Conservation (phyloP, 371 early-diverging fungal genomes). For the Actinomortierella wolfii region DNA sequence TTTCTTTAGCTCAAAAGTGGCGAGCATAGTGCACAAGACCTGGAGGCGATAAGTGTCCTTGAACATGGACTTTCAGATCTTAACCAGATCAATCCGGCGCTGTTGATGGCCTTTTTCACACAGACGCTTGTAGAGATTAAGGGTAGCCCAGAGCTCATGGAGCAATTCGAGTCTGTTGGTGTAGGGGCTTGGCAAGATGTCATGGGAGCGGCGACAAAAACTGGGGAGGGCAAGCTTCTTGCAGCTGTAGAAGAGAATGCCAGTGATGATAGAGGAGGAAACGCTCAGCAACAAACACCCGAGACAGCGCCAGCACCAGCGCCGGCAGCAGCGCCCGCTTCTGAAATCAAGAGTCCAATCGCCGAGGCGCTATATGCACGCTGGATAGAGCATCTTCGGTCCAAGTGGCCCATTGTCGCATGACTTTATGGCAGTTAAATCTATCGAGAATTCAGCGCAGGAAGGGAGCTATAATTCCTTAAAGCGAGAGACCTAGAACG, state of each 20-base stretch:
- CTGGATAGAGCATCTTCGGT: slow-evolving; percentile 49
- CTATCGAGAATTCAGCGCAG: background rate
- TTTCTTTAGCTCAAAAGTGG: slow-evolving; percentile 29
- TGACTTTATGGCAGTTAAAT: slow-evolving; percentile 46
- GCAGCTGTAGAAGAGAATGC: slow-evolving; percentile 2
- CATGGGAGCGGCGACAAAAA: slow-evolving; percentile 8
- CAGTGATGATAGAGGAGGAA: background rate
- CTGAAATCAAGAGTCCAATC: slow-evolving; percentile 26
- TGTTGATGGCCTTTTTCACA: slow-evolving; percentile 42
- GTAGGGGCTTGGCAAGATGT: slow-evolving; percentile 19
- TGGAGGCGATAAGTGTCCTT: slow-evolving; percentile 47
- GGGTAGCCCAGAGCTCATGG: slow-evolving; percentile 13
- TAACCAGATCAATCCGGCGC: slow-evolving; percentile 46
- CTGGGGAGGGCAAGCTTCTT: slow-evolving; percentile 15
- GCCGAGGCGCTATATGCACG: slow-evolving; percentile 46
- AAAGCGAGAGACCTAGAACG: background rate
- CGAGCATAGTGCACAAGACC: slow-evolving; percentile 46
- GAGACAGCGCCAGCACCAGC: slow-evolving; percentile 7
- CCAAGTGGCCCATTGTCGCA: slow-evolving; percentile 50
- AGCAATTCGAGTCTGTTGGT: slow-evolving; percentile 31
- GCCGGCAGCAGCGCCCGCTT: slow-evolving; percentile 12
- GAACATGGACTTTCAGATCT: slow-evolving; percentile 48
- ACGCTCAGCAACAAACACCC: background rate
- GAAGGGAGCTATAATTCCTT: background rate
- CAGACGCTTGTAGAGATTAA: slow-evolving; percentile 44